phyloP scores from a whole-genome alignment of 148 eudicot species.

The Cornus kousa region DNA sequence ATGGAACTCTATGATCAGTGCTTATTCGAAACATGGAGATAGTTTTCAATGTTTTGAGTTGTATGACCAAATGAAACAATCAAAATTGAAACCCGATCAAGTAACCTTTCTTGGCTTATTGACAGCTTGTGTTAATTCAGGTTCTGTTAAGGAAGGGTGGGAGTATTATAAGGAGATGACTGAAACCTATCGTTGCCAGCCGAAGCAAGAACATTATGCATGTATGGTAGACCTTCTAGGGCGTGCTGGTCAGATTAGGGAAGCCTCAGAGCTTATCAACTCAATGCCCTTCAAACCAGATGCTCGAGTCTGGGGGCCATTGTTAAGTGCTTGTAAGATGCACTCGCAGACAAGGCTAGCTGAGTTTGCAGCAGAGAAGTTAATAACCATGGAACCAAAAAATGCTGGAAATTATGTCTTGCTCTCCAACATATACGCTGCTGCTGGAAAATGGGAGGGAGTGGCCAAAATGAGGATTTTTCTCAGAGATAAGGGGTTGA shows the following conservation, averaged over 20 bases:
- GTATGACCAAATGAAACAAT: constrained; percentile 27
- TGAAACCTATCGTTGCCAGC: constrained; percentile 25
- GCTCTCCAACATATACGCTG: constrained; percentile 35
- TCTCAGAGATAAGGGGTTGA: constrained; percentile 34
- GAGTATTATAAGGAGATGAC: constrained; percentile 31
- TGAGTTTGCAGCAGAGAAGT: constrained; percentile 34
- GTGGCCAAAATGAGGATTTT: constrained; percentile 36
- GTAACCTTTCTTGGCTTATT: constrained; percentile 36
- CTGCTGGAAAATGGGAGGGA: constrained; percentile 35
- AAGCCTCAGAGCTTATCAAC: constrained; percentile 33
- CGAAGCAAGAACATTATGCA: constrained; percentile 38
- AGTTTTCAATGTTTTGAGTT: constrained; percentile 29
- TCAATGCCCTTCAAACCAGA: constrained; percentile 34
- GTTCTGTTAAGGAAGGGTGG: constrained; percentile 25
- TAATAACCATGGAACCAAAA: constrained; percentile 31
- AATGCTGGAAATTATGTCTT: constrained; percentile 38
- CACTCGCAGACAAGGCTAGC: constrained; percentile 28
- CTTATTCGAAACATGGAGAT: constrained; percentile 37
- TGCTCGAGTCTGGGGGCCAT: constrained; percentile 32
- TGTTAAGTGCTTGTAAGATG: constrained; percentile 34
- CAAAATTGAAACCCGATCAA: constrained; percentile 23
- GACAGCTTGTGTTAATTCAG: constrained; percentile 42
- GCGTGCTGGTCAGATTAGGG: constrained; percentile 26
- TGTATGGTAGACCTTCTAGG: constrained; percentile 43
- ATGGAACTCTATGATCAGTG: constrained; percentile 40